phyloP scores from a whole-genome alignment of 1,284 basidiomycete species.

The Heterobasidion annosum region DNA sequence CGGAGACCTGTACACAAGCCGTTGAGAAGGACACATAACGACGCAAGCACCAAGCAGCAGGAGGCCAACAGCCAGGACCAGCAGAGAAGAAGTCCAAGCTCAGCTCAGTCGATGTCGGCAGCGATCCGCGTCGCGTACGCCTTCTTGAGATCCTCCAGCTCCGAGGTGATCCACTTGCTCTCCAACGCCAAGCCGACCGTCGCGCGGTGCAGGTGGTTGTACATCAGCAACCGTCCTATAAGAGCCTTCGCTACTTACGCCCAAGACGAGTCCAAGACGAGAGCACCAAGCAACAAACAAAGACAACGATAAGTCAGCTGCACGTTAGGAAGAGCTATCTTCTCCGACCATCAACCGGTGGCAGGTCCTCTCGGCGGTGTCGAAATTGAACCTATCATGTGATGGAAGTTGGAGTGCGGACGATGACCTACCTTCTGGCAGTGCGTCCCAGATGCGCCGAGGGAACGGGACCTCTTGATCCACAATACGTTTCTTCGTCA shows the following conservation, averaged over 20 bases:
- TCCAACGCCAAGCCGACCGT: slow-evolving; percentile 52
- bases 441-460: slow-evolving; percentile 38
- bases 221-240: slow-evolving; percentile 46
- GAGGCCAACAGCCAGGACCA: not conserved
- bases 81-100: not conserved
- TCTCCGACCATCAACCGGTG: too few relatives aligned
- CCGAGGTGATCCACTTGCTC: slow-evolving; percentile 54
- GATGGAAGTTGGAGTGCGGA: too few relatives aligned
- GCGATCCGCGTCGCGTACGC: slow-evolving; percentile 49
- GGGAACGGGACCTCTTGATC: slow-evolving; percentile 50
- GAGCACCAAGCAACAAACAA: not conserved
- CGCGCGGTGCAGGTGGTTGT: slow-evolving; percentile 44
- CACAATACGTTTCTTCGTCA: slow-evolving; percentile 62
- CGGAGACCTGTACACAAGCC: too few relatives aligned
- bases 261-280: not conserved
- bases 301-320: slow-evolving; percentile 1
- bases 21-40: too few relatives aligned
- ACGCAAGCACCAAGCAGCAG: not conserved
- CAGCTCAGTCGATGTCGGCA: not conserved
- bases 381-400: too few relatives aligned
- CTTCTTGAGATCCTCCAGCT: slow-evolving; percentile 47
- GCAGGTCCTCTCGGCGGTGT: too few relatives aligned
- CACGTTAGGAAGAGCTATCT: too few relatives aligned
- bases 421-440: slow-evolving; percentile 46
- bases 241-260: slow-evolving; percentile 40